Base-by-base conservation (phyloP, 2,329 filamentous ascomycete genomes). In the Fusarium globosum region DNA sequence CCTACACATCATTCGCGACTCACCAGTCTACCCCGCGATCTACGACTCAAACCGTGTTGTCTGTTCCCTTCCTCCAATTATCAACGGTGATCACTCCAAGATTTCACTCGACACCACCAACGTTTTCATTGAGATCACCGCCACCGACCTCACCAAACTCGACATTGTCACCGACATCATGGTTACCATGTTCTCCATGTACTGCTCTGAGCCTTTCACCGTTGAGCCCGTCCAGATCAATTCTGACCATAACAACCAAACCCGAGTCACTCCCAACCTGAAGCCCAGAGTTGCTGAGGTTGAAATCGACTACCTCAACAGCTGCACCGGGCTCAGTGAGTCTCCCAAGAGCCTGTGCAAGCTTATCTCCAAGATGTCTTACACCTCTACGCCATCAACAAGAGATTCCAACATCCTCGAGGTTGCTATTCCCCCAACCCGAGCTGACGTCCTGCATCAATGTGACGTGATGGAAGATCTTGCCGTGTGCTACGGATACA, bases 401-500 rank as follows among this genome's bases (percentile, higher is more conserved):
- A 88, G 89, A 70, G 88, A 92, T 69, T 83, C 89, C 61, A 91
- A 94, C 80, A 85, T 96, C 56, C 87, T 97, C 68, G 92, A 97
- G 78, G 91, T 98, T 35, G 88, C 92, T 41, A 90, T 98, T 30
- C 96, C 96, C 14, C 90, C 95, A 38, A 98, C 95, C 52, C 91
- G 96, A 71, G 96, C 96, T 53, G 96, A 99, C 82, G 92, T 99
- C 46, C 91, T 99, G 38, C 96, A 99, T 83, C 93, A 98, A 80
- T 97, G 95, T 78, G 96, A 99, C 81, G 94, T 99, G 76, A 99
- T 99, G 96, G 96, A 99, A 85, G 97, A 99, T 81, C 92, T 97
- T 26, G 96, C 95, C 45, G 96, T 99, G 74, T 95, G 94, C 60
- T 98, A 98, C 82, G 96, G 97, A 74, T 99, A 97, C 89, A 99